phyloP scores from a whole-genome alignment of 2,329 filamentous ascomycete genomes.

The Colletotrichum sp. region DNA sequence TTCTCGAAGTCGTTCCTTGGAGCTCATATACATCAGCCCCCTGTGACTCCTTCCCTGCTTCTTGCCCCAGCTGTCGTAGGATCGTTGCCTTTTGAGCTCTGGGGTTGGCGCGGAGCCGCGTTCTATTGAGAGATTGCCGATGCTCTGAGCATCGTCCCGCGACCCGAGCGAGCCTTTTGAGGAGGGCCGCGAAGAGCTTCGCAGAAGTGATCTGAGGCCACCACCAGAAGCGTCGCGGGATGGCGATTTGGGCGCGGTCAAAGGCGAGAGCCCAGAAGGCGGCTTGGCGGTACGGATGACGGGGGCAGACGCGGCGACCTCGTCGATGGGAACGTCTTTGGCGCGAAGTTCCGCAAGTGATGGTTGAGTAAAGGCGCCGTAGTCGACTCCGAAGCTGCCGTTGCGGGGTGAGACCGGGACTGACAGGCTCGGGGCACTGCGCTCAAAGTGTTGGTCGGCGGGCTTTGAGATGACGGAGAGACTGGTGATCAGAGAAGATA shows the following conservation, averaged over 20 bases:
- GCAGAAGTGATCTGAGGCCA: conserved; percentile 65
- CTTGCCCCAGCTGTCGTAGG: conserved; percentile 67
- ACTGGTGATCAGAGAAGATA: conserved; percentile 72
- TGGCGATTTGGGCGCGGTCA: conserved; percentile 68
- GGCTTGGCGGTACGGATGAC: conserved; percentile 83
- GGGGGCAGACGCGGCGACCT: conserved; percentile 69
- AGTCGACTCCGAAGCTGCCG: conserved; percentile 74
- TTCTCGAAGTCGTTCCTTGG: conserved; percentile 69
- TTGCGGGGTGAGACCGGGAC: conserved; percentile 42
- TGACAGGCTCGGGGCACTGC: conserved; percentile 42
- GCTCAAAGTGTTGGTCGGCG: conserved; percentile 73
- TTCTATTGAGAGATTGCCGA: conserved; percentile 70
- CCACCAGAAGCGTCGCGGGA: conserved; percentile 50
- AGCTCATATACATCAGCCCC: conserved; percentile 76
- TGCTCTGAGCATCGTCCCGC: conserved; percentile 63
- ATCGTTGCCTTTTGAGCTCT: conserved; percentile 53
- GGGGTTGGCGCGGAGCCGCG: conserved; percentile 52
- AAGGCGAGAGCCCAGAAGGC: conserved; percentile 74
- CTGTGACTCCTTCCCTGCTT: conserved; percentile 59
- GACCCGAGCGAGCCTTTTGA: conserved; percentile 63
- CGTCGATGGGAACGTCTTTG: conserved; percentile 57
- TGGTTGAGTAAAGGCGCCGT: conserved; percentile 66
- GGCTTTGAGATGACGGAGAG: conserved; percentile 72
- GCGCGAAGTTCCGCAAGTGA: conserved; percentile 54
- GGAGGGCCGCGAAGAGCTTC: conserved; percentile 62